Evolutionary conservation across 495 filamentous ascomycete genomes (phyloP).

Genomic region (Penicillium coprophilum): DNA sequence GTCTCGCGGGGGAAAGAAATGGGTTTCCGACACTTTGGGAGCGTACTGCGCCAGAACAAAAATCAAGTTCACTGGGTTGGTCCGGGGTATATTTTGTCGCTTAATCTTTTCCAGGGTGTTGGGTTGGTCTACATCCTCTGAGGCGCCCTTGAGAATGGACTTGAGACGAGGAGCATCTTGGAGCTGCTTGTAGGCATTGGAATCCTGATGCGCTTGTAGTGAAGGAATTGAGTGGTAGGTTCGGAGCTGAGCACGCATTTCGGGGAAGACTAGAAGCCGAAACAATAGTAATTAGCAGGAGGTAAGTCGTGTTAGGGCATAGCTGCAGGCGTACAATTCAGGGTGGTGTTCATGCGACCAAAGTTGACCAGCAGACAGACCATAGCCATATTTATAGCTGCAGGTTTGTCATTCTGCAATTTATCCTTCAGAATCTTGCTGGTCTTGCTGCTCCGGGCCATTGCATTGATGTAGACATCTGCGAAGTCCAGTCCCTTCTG

Average conservation of each 20-base stretch:
- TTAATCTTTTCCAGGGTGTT: slow-evolving; percentile 82
- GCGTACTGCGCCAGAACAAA: slow-evolving; percentile 93
- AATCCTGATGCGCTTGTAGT: slow-evolving; percentile 90
- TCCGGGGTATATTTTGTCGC: slow-evolving; percentile 65
- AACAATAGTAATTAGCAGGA: slow-evolving; percentile 33
- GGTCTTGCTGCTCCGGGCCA: slow-evolving; percentile 98
- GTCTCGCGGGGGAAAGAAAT: slow-evolving; percentile 82
- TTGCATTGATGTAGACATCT: slow-evolving; percentile 95
- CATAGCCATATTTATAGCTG: slow-evolving; percentile 98
- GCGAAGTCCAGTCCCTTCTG: slow-evolving; percentile 80
- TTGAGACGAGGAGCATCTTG: slow-evolving; percentile 96
- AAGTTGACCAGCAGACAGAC: slow-evolving; percentile 97
- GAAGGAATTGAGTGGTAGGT: slow-evolving; percentile 98
- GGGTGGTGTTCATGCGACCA: slow-evolving; percentile 96
- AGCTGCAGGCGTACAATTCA: slow-evolving; percentile 71
- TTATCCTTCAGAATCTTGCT: slow-evolving; percentile 98
- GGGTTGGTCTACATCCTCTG: slow-evolving; percentile 88
- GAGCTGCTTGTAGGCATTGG: slow-evolving; percentile 94
- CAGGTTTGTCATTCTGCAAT: slow-evolving; percentile 84
- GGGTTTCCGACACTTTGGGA: slow-evolving; percentile 84
- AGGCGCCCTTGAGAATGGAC: slow-evolving; percentile 95
- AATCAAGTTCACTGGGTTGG: slow-evolving; percentile 95
- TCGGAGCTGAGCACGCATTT: slow-evolving; percentile 97
- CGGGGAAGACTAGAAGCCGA: slow-evolving; percentile 77
- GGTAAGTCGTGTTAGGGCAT: not conserved